Percentiles rank a stretch among this genome's conserved stretches.
These are phyloP conservation scores for Aspergillus homomorphus DNA, from an alignment of 495 filamentous ascomycete genomes.

Conservation along the genomic window DNA sequence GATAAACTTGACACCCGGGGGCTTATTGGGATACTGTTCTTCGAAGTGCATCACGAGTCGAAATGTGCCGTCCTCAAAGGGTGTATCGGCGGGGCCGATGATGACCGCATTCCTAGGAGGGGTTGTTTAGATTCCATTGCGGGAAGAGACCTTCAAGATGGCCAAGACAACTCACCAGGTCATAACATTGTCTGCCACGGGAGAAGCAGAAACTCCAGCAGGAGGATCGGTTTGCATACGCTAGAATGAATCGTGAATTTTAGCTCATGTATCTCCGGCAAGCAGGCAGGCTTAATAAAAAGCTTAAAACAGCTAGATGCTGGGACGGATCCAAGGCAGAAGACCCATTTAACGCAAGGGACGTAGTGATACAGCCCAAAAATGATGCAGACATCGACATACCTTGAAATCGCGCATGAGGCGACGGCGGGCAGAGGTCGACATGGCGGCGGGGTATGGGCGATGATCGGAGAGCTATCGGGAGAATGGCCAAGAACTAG, in stretches of 20 bases:
- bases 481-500: conserved; percentile 1
- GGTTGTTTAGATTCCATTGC: conserved; percentile 7
- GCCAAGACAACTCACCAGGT: conserved; percentile 67
- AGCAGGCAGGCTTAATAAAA: neutral
- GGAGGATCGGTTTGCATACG: conserved; percentile 99
- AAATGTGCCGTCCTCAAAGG: conserved; percentile 98
- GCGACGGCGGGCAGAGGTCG: conserved; percentile 87
- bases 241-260: conserved; percentile 42
- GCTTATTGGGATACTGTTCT: conserved; percentile 97
- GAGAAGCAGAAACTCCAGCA: conserved; percentile 93
- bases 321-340: neutral
- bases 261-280: conserved; percentile 17
- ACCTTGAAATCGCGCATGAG: conserved; percentile 99
- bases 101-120: conserved; percentile 93
- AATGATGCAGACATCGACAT: conserved; percentile 24
- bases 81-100: conserved; percentile 94
- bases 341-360: conserved; percentile 1
- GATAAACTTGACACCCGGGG: conserved; percentile 96
- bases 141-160: neutral
- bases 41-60: conserved; percentile 98
- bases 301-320: neutral
- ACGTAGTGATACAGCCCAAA: neutral
- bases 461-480: conserved; percentile 13
- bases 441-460: conserved; percentile 57
- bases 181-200: conserved; percentile 98